A percentile compares a stretch with the other conserved stretches of the same genome.
Conservation (phyloP, 495 filamentous ascomycete genomes). For the Viridothelium virens region DNA sequence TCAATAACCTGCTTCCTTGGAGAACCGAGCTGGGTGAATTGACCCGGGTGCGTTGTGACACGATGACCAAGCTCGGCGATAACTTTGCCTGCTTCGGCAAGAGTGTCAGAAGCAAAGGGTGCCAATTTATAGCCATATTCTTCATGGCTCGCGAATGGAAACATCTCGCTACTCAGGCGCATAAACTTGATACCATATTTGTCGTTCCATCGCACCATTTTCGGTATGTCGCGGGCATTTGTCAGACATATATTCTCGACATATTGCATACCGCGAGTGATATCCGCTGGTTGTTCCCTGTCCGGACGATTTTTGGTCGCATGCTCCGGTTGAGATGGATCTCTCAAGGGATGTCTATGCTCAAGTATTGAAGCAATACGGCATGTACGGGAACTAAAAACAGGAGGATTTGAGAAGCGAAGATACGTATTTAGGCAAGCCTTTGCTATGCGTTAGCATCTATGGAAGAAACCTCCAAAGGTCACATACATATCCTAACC, state of each 20-base stretch:
- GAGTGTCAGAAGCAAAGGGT: slow-evolving; percentile 72
- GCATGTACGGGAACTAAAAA: slow-evolving; percentile 88
- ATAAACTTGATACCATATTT: slow-evolving; percentile 88
- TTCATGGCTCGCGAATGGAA: slow-evolving; percentile 84
- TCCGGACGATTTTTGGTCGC: slow-evolving; percentile 76
- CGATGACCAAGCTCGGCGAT: slow-evolving; percentile 77
- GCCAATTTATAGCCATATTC: slow-evolving; percentile 83
- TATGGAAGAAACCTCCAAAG: neutral
- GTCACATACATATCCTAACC: slow-evolving; percentile 73
- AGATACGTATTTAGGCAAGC: slow-evolving; percentile 92
- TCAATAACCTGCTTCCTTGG: slow-evolving; percentile 66
- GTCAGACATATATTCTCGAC: slow-evolving; percentile 71
- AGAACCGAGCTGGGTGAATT: slow-evolving; percentile 80
- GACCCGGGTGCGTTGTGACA: slow-evolving; percentile 84
- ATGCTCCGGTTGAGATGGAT: slow-evolving; percentile 70
- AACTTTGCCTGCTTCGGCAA: slow-evolving; percentile 68
- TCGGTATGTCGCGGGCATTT: slow-evolving; percentile 75
- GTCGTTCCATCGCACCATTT: slow-evolving; percentile 90
- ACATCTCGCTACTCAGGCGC: slow-evolving; percentile 90
- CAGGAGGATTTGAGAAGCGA: slow-evolving; percentile 70
- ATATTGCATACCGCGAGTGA: slow-evolving; percentile 57
- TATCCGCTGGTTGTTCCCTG: slow-evolving; percentile 54
- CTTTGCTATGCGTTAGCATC: slow-evolving; percentile 33
- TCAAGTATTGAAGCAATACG: slow-evolving; percentile 87
- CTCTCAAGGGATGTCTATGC: slow-evolving; percentile 69